Conservation (phyloP, 1,284 basidiomycete species). For the Rhodotorula sp. region DNA sequence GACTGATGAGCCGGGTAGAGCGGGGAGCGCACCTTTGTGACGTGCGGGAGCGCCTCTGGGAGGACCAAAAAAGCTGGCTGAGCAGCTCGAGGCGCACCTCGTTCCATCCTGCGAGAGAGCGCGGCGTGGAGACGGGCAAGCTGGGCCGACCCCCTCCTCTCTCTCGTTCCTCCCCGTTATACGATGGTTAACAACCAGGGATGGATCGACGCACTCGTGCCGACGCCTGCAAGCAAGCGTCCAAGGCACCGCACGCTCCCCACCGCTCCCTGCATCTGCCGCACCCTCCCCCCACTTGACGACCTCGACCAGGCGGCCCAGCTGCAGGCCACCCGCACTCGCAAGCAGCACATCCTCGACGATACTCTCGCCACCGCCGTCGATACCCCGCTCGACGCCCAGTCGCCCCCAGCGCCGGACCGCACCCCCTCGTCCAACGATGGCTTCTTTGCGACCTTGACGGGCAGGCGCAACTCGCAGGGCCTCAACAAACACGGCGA, state of each 20-base stretch:
- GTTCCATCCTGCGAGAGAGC: not conserved
- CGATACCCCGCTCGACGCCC: slow-evolving; percentile 8
- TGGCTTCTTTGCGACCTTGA: not conserved
- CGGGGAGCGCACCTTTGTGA: slow-evolving; percentile 2
- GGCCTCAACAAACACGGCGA: not conserved
- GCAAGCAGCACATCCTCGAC: slow-evolving; percentile 12
- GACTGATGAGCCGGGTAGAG: not conserved
- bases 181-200: slow-evolving; percentile 3
- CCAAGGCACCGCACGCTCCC: not conserved
- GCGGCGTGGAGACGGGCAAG: too few species aligned
- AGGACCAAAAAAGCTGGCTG: not conserved
- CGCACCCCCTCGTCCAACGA: not conserved
- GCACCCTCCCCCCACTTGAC: not conserved
- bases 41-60: not conserved
- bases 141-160: not conserved
- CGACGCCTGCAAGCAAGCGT: not conserved
- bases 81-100: not conserved
- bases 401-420: not conserved
- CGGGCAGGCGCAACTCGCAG: not conserved
- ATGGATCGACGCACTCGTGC: slow-evolving; percentile 1
- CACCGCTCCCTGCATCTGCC: slow-evolving; percentile 1
- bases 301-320: not conserved
- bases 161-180: not conserved
- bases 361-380: slow-evolving; percentile 13
- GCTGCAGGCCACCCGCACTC: not conserved